These are phyloP conservation scores for Cladophialophora psammophila DNA, from an alignment of 2,329 filamentous ascomycete species.

Conservation along the genomic window DNA sequence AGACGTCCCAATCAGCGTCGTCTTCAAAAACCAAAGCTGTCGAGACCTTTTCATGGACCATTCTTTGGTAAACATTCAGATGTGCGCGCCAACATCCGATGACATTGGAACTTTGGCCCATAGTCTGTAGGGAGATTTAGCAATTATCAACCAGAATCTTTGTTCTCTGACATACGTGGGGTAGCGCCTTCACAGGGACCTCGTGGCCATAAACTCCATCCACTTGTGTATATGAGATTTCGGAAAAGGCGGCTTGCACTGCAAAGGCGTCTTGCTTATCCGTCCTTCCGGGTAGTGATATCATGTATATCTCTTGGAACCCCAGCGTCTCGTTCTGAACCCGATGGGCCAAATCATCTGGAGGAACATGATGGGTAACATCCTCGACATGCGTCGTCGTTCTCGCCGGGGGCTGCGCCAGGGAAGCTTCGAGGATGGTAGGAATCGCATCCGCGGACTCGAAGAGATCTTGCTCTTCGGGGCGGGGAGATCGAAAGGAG, in stretches of 20 bases:
- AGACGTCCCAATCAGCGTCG: slow-evolving; percentile 65
- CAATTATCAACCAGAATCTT: background rate
- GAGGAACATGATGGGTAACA: background rate
- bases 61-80: slow-evolving; percentile 48
- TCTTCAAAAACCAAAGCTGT: slow-evolving; percentile 64
- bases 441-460: background rate
- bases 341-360: slow-evolving; percentile 8
- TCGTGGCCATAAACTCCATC: slow-evolving; percentile 36
- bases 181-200: slow-evolving; percentile 36
- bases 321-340: slow-evolving; percentile 37
- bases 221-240: slow-evolving; percentile 37
- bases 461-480: slow-evolving; percentile 11
- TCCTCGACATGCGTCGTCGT: slow-evolving; percentile 3
- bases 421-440: background rate
- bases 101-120: slow-evolving; percentile 29
- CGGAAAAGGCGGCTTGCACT: slow-evolving; percentile 52
- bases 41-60: slow-evolving; percentile 56
- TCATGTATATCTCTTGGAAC: slow-evolving; percentile 53
- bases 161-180: slow-evolving; percentile 26
- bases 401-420: slow-evolving; percentile 5
- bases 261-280: slow-evolving; percentile 60
- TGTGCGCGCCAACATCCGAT: slow-evolving; percentile 50
- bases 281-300: slow-evolving; percentile 56
- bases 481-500: slow-evolving; percentile 15
- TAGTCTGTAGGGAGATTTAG: slow-evolving; percentile 30